phyloP scores from a whole-genome alignment of 768 basidiomycete species.

The Epithele typhae region DNA sequence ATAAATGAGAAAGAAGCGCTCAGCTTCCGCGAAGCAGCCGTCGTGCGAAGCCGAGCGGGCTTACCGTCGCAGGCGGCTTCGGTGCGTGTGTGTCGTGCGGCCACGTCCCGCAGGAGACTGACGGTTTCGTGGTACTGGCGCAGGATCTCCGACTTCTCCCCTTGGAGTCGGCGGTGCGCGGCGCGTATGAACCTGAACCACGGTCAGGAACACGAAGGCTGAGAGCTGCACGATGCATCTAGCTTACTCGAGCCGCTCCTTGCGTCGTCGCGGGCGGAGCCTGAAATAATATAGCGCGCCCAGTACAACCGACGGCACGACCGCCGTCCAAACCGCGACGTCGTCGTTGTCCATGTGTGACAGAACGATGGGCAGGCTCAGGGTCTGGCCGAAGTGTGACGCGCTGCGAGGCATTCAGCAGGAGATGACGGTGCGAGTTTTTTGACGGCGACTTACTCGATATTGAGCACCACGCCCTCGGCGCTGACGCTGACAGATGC shows the following conservation, averaged over 20 bases:
- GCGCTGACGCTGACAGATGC: slow-evolving; percentile 41
- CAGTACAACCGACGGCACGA: slow-evolving; percentile 53
- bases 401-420: slow-evolving; percentile 32
- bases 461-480: slow-evolving; percentile 45
- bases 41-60: not conserved
- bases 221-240: slow-evolving; percentile 7
- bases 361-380: slow-evolving; percentile 54
- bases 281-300: slow-evolving; percentile 53
- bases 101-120: slow-evolving; percentile 62
- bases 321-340: slow-evolving; percentile 45
- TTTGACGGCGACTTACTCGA: slow-evolving; percentile 45
- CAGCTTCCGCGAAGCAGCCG: too few species aligned
- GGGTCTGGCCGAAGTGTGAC: slow-evolving; percentile 51
- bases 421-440: not conserved
- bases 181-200: slow-evolving; percentile 58
- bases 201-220: slow-evolving; percentile 8
- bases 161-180: slow-evolving; percentile 55
- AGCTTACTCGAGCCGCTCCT: slow-evolving; percentile 50
- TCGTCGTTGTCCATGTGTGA: slow-evolving; percentile 43
- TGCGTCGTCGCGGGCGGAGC: slow-evolving; percentile 50
- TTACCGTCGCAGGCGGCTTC: slow-evolving; percentile 69
- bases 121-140: slow-evolving; percentile 61
- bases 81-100: slow-evolving; percentile 54
- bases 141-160: slow-evolving; percentile 59
- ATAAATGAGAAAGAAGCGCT: too few species aligned